Conservation (phyloP, 129 eudicot genomes). For the Helichrysum umbraculigerum region DNA sequence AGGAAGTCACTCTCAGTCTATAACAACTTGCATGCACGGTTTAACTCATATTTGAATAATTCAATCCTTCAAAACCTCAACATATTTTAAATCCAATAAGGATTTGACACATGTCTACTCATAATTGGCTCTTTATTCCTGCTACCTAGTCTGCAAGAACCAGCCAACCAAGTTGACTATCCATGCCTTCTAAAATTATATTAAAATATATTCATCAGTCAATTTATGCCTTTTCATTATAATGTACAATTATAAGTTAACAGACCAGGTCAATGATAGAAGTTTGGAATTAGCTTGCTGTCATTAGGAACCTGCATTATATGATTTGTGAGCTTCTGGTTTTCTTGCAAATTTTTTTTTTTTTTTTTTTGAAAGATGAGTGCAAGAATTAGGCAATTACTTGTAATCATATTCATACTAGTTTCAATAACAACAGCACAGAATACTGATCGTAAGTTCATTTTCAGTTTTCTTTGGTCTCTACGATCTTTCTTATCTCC, state of each 20-base stretch:
- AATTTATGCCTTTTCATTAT: background rate
- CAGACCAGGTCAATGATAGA: conserved; percentile 17
- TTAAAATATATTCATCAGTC: background rate
- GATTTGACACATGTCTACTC: background rate
- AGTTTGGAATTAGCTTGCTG: background rate
- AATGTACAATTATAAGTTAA: background rate
- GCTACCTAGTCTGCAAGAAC: conserved; percentile 14
- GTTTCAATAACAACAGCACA: conserved; percentile 30
- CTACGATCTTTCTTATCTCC: background rate
- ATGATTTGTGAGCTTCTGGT: background rate
- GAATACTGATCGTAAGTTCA: conserved; percentile 31
- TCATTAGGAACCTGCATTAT: conserved; percentile 8
- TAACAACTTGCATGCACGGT: background rate
- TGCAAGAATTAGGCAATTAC: conserved; percentile 4
- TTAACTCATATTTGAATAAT: background rate
- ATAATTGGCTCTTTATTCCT: conserved; percentile 3
- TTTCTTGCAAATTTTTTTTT: background rate
- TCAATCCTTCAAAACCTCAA: background rate
- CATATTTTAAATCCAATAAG: background rate
- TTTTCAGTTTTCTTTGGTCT: too few species aligned
- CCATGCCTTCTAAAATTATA: background rate
- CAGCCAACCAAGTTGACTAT: conserved; percentile 25
- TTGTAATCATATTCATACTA: conserved; percentile 22
- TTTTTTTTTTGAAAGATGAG: conserved; percentile 12
- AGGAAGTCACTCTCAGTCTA: background rate